Base-by-base conservation (phyloP, 2,329 filamentous ascomycete genomes). In the Fusarium lateritium region DNA sequence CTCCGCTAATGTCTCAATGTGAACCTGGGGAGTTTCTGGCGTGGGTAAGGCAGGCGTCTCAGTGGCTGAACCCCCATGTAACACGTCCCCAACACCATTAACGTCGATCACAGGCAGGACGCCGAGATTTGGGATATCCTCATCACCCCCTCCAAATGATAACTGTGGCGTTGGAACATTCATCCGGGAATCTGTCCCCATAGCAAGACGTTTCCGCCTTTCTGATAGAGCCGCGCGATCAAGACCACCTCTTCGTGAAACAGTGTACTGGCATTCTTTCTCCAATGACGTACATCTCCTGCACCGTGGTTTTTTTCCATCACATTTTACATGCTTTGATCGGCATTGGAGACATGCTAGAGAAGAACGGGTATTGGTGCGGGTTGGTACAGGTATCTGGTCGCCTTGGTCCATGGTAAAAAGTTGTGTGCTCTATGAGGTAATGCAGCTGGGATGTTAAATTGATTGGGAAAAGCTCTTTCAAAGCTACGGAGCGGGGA, bases 291-390 rank as follows among this genome's bases (percentile, higher is more conserved):
- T 68, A 68, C 85, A 88, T 55, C 84, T 78, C 10, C 69, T 75
- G 61, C 85, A 86, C 47, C 78, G 80, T 7, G 84, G 83, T 17
- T 81, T 79, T 31, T 80, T 80, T 14, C 82, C 84, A 70, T 86
- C 84, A 71, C 85, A 88, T 69, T 86, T 86, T 36, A 86, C 73
- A 72, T 87, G 85, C 34, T 83, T 78, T 22, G 78, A 82, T 21
- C 85, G 81, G 61, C 85, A 87, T 28, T 82, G 81, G 11, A 86
- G 81, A 71, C 85, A 88, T 15, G 85, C 85, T 53, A 83, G 67
- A 4, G 77, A 79, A 2, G 71, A 69, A 6, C 70, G 65, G 10
- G 65, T 73, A 13, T 47, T 44, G 4, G 10, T 31, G 8, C 53
- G 65, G 11, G 10, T 38, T 33, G 49, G 33, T 10, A 28, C 39